A percentile compares a stretch with the other conserved stretches of the same genome.
Conservation (phyloP, 176 grass and related monocot genomes). For the Juncus effusus region DNA sequence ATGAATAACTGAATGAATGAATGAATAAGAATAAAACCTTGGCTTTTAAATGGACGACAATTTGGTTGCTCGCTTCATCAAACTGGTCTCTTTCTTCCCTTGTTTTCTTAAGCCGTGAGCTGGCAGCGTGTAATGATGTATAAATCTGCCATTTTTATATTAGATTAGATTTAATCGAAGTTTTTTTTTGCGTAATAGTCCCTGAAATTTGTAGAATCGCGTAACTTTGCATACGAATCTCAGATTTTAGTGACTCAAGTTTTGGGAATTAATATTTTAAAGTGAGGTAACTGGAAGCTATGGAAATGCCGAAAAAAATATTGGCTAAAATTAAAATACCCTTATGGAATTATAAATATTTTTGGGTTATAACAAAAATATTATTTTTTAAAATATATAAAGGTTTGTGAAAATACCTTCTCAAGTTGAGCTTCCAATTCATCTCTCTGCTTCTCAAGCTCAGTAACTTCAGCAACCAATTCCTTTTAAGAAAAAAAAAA, state of each 20-base stretch:
- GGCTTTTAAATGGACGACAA: conserved; percentile 68
- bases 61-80: conserved; percentile 90
- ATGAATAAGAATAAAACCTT: conserved; percentile 57
- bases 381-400: background rate
- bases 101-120: conserved; percentile 65
- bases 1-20: conserved; percentile 11
- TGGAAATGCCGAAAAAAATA: no score
- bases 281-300: no score
- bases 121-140: conserved; percentile 61
- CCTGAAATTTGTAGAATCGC: no score
- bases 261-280: no score
- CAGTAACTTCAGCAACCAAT: conserved; percentile 72
- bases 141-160: conserved; percentile 46
- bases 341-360: no score
- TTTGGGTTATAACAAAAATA: no score
- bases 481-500: conserved; percentile 43
- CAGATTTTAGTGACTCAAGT: no score
- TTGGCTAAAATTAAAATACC: no score
- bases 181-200: no score
- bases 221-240: no score
- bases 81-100: conserved; percentile 99
- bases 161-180: no score
- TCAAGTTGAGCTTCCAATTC: conserved; percentile 90
- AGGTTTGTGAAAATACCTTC: conserved; percentile 48
- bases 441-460: conserved; percentile 86